Conservation (phyloP, 768 basidiomycete species). For the Baorangia bicolor region DNA sequence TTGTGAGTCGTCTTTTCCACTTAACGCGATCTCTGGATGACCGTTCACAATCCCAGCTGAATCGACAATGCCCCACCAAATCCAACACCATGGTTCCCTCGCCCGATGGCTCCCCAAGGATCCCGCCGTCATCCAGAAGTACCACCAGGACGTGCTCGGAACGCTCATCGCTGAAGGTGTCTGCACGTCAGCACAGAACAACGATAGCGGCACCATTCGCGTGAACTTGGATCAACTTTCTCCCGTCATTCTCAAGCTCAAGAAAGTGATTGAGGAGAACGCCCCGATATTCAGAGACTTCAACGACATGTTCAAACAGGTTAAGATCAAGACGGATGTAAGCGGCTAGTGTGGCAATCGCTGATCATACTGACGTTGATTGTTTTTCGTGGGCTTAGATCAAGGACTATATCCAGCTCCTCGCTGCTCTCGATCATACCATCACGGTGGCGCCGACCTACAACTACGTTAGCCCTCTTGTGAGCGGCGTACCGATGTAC, state of each 20-base stretch:
- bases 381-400: not conserved
- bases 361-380: not conserved
- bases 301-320: slow-evolving; percentile 26
- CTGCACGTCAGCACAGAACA: not conserved
- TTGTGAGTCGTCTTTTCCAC: not conserved
- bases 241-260: slow-evolving; percentile 22
- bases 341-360: not conserved
- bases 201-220: slow-evolving; percentile 7
- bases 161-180: slow-evolving; percentile 21
- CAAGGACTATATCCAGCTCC: slow-evolving; percentile 1
- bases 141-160: slow-evolving; percentile 26
- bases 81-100: slow-evolving; percentile 24
- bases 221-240: too few species aligned
- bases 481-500: slow-evolving; percentile 24
- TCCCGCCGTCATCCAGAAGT: slow-evolving; percentile 6
- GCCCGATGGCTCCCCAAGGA: slow-evolving; percentile 19
- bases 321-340: not conserved
- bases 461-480: slow-evolving; percentile 20
- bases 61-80: slow-evolving; percentile 14
- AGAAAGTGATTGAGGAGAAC: slow-evolving; percentile 23
- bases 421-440: slow-evolving; percentile 12
- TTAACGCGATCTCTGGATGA: not conserved
- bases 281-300: slow-evolving; percentile 20
- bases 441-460: slow-evolving; percentile 18
- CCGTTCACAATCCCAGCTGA: not conserved